phyloP scores from a whole-genome alignment of 495 filamentous ascomycete genomes.

The Hypoxylon intermedium region DNA sequence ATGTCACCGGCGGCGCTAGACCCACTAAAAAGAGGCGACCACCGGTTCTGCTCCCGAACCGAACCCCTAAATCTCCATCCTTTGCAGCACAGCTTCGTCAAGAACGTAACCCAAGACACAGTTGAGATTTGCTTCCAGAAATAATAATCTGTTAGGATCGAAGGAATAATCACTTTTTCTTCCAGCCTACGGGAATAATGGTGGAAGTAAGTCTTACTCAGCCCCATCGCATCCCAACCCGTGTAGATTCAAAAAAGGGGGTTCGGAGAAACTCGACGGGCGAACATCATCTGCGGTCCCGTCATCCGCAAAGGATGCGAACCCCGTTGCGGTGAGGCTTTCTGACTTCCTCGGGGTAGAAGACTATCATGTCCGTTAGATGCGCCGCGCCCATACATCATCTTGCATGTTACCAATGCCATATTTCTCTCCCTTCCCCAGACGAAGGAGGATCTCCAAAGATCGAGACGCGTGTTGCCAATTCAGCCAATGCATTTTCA shows the following conservation, averaged over 20 bases:
- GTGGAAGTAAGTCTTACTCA: constrained; percentile 21
- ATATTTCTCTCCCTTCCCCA: neutral
- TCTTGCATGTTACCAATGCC: too few relatives aligned
- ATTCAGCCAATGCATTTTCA: too few relatives aligned
- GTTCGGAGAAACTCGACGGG: constrained; percentile 23
- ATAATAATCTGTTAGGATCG: neutral
- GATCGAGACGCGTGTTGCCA: too few relatives aligned
- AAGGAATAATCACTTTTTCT: neutral
- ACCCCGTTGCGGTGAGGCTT: neutral
- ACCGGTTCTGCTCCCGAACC: neutral
- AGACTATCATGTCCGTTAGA: neutral
- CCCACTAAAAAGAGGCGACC: neutral
- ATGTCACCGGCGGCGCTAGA: neutral
- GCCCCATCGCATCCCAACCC: neutral
- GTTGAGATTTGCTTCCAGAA: too few relatives aligned
- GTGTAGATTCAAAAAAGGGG: neutral
- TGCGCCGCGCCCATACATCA: too few relatives aligned
- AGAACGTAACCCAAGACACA: neutral
- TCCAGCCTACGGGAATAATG: neutral
- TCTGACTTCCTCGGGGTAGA: constrained; percentile 8
- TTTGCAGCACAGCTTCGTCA: neutral
- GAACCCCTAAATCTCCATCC: neutral
- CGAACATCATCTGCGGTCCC: constrained; percentile 15
- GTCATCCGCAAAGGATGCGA: constrained; percentile 11
- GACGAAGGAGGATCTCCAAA: neutral